These are phyloP conservation scores for Yamadazyma philogaea DNA, from an alignment of 805 yeast genomes.

Conservation along the genomic window DNA sequence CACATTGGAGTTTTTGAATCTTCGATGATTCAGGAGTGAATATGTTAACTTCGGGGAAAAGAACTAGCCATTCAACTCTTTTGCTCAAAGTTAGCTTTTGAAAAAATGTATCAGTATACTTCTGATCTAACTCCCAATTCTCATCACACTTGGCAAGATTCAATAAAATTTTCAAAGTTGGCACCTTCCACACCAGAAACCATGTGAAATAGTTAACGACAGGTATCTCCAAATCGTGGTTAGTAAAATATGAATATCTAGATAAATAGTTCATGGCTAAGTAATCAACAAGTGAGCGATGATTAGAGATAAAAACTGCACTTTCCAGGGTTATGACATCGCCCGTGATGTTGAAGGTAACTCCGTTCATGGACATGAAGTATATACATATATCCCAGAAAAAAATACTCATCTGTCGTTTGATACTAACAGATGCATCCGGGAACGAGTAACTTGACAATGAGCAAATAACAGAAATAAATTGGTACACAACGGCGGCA, in stretches of 20 bases:
- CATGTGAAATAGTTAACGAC: slow-evolving; percentile 63
- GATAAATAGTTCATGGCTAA: slow-evolving; percentile 48
- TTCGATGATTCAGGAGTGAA: slow-evolving; percentile 47
- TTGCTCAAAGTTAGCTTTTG: slow-evolving; percentile 32
- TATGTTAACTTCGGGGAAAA: slow-evolving; percentile 86
- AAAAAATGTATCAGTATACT: slow-evolving; percentile 34
- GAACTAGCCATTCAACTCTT: slow-evolving; percentile 57
- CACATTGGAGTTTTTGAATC: slow-evolving; percentile 54
- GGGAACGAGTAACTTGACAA: slow-evolving; percentile 16
- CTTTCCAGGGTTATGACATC: slow-evolving; percentile 37
- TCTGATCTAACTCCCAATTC: slow-evolving; percentile 57
- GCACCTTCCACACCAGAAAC: slow-evolving; percentile 63
- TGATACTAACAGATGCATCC: slow-evolving; percentile 18
- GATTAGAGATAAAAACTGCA: slow-evolving; percentile 52
- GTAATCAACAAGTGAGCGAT: slow-evolving; percentile 66
- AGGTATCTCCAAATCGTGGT: slow-evolving; percentile 26
- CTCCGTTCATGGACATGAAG: slow-evolving; percentile 33
- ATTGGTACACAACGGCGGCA: slow-evolving; percentile 20
- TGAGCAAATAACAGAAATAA: slow-evolving; percentile 17
- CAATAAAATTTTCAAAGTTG: slow-evolving; percentile 46
- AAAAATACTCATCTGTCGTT: slow-evolving; percentile 16
- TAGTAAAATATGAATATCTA: slow-evolving; percentile 19
- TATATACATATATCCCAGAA: slow-evolving; percentile 33
- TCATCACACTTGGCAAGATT: slow-evolving; percentile 60
- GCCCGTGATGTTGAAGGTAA: slow-evolving; percentile 40